Evolutionary conservation across 768 basidiomycete genomes (phyloP), one percentile per base, ranked within the genome.

Genomic region (Mycena leptocephala): DNA sequence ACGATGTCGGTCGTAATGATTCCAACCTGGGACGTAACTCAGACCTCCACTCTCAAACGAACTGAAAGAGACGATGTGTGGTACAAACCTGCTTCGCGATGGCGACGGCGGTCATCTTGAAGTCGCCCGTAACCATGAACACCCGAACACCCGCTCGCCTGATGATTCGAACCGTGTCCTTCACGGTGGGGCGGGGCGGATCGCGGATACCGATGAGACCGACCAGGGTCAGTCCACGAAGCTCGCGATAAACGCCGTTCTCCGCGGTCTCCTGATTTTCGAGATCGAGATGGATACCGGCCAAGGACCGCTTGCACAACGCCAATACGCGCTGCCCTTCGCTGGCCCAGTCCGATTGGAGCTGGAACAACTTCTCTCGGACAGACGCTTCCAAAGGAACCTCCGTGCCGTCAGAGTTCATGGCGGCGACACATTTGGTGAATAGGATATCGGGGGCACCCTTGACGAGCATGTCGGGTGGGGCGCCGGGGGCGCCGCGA

Each of bases 391-490:
- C 81, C 41, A 88, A 81, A 0, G 84, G 83, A 2, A 82, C 76
- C n/a, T 85, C 74, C n/a, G 80, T 75, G 5, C 87, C 87, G 26
- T 86, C 78, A 3, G 84, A 72, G 51, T 72, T 79, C 79, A 87
- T 80, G 51, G 85, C 84, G 7, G 62, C 74, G 7, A 81, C 84
- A 72, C 90, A 90, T 22, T 81, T 80, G 13, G 82, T 83, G 70
- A 90, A 86, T 32, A 91, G 83, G 26, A 91, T 84, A 70, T 93
- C 92, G 0, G 92, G 92, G 1, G 91, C 92, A n/a, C 92, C 92
- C 81, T 93, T 92, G 80, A 88, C 86, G 62, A 89, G 83, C 72
- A 92, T 81, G 81, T 88, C 33, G 5, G n/a, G 33, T 26, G 33
- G 22, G 35, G 13, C 59, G n/a, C 35, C 33, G n/a, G 33, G 59